A percentile compares a stretch with the other conserved stretches of the same genome.
Conservation (phyloP, 2,329 filamentous ascomycete genomes). For the Cladosporium austrohemisphaericum region DNA sequence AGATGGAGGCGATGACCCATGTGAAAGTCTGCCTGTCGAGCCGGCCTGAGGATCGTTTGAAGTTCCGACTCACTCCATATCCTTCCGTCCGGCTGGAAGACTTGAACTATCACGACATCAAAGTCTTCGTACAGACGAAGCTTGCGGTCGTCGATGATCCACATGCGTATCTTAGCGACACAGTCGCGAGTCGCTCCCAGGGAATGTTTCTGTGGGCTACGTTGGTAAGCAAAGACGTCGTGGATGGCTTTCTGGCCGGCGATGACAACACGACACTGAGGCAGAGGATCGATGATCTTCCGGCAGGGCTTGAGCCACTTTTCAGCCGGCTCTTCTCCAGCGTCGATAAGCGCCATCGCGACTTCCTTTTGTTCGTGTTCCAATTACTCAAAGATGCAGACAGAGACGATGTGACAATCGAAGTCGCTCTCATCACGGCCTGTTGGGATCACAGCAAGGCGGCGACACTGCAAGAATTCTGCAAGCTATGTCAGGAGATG, state of each 20-base stretch:
- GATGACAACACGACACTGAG: neutral
- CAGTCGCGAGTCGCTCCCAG: neutral
- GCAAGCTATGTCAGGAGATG: neutral
- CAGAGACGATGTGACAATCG: neutral
- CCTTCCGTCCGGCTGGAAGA: neutral
- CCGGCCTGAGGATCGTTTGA: neutral
- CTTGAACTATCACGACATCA: neutral
- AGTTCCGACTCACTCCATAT: neutral
- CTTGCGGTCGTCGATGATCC: neutral
- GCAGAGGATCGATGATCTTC: neutral
- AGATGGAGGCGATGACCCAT: neutral
- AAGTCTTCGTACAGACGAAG: neutral
- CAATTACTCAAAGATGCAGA: neutral
- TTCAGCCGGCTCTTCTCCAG: neutral
- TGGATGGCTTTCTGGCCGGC: neutral
- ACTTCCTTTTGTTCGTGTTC: neutral
- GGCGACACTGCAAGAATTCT: neutral
- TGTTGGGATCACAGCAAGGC: neutral
- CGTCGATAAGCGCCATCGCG: neutral
- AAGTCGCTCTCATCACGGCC: neutral
- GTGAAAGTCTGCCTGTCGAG: neutral
- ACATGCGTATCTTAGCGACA: no score
- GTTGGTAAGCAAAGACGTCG: neutral
- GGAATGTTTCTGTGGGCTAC: slow-evolving; percentile 4
- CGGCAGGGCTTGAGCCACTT: neutral